Base-by-base conservation (phyloP, 2,329 filamentous ascomycete genomes). In the Ophiosphaerella herpotricha region DNA sequence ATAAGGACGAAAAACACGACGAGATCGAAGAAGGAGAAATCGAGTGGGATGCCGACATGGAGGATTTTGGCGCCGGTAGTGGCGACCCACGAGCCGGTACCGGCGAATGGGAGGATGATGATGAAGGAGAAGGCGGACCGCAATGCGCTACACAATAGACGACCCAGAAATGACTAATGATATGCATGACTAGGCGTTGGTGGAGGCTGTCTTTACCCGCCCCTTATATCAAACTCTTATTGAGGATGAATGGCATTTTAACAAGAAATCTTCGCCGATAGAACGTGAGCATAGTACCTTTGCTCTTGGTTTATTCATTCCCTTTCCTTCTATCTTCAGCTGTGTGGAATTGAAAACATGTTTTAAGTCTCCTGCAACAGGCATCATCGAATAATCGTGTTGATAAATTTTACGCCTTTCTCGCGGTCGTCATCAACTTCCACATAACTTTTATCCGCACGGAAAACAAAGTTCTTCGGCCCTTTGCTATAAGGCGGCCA, bases 21-120 rank as follows among this genome's bases (percentile, higher is more conserved):
- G 87, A 93, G 0, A 85, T 67, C 3, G 94, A 97, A 50, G 91
- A 97, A 58, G 91, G 97, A 1, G 84, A 90, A 2, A 96, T 90
- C 64, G 89, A 96, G 55, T 83, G 84, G n/a, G 85, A 92, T 57
- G 90, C 85, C 3, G 87, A 91, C 63, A 83, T 96, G 61, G 90
- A 97, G 43, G 85, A 91, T 78, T 91, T 91, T 79, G 89, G 89
- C 41, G 87, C 85, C 43, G 84, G 83, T 58, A 86, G 86, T 2
- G 86, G 83, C 46, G 88, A 90, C 64, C 84, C 86, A 14, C 77
- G 87, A 47, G 85, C 81, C 39, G 84, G 80, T 14, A 80, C 80
- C 52, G 84, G 83, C 11, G 90, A 87, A 82, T 86, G 88, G 75
- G 86, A 89, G 23, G 87, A 88, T 2, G 85, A 85, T 24, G 86